These are phyloP conservation scores for Postia placenta DNA, from an alignment of 768 basidiomycete genomes.

Conservation along the genomic window DNA sequence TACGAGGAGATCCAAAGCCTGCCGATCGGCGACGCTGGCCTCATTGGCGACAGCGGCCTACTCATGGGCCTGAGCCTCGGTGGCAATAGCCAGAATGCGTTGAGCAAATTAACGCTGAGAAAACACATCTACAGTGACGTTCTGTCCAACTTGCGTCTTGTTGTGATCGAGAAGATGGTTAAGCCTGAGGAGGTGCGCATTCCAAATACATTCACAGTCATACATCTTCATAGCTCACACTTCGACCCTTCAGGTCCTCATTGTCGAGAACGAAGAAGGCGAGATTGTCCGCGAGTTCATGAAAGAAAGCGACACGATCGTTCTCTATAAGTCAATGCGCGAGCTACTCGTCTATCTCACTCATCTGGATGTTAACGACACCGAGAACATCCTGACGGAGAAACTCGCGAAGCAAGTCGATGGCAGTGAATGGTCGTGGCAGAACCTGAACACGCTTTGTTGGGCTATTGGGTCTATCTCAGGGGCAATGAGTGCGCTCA, in stretches of 20 bases:
- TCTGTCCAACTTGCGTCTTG: conserved; percentile 85
- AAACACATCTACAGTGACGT: conserved; percentile 97
- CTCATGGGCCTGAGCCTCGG: conserved; percentile 89
- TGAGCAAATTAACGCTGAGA: conserved; percentile 73
- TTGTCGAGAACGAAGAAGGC: conserved; percentile 99
- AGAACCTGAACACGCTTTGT: conserved; percentile 96
- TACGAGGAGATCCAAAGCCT: conserved; percentile 96
- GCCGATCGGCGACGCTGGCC: conserved; percentile 83
- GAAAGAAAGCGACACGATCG: conserved; percentile 98
- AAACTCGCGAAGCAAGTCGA: conserved; percentile 97
- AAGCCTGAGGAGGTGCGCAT: conserved; percentile 91
- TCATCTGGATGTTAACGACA: conserved; percentile 92
- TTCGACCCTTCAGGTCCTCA: conserved; percentile 62
- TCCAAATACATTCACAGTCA: conserved; percentile 1
- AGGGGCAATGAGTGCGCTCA: conserved; percentile 90
- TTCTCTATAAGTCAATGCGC: conserved; percentile 98
- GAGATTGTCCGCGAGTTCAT: conserved; percentile 99
- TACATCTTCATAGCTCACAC: conserved; percentile 2
- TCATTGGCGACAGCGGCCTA: conserved; percentile 79
- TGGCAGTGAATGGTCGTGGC: conserved; percentile 98
- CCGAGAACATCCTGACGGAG: conserved; percentile 95
- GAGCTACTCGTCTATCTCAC: conserved; percentile 97
- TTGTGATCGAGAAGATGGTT: conserved; percentile 98
- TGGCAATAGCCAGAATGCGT: conserved; percentile 57
- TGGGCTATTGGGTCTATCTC: conserved; percentile 99